Base-by-base conservation (phyloP, 176 grass and related monocot species). In the Sorghum bicolor region DNA sequence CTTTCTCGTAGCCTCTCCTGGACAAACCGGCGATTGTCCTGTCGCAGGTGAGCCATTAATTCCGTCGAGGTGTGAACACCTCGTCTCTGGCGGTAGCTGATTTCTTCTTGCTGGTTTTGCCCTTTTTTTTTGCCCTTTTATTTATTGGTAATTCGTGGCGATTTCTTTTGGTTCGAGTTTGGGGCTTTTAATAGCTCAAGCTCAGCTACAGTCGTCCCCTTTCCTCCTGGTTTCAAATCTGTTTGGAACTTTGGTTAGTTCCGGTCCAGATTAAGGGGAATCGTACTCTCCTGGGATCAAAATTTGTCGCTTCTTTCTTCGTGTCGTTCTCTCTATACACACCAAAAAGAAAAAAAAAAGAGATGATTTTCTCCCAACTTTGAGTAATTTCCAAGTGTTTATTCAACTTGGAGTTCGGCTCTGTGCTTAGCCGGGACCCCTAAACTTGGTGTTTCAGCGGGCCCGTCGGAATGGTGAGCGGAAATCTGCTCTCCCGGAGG, bases 401-500 rank as follows among this genome's bases (percentile, higher is more conserved):
- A 16, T 48, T 48, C 4, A 4, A 34, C 3, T 24, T 15, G 22
- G 15, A 25, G 28, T 2, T 69, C 67, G 5, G 2, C 16, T 55
- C 2, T 36, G 24, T 34, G 2, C 71, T 73, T 14, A 15, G 15
- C 19, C 31, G 4, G 62, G 24, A 47, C 9, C n/a, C n/a, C 16
- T 67, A 48, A 62, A 37, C 61, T 74, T 82, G 61, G 36, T 32
- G 10, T 84, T 87, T 75, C 5, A 19, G 66, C 24, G 45, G 70
- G 10, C 45, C 58, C 69, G 5, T 44, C 9, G 9, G 63, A 63
- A 97, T 97, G 94, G 87, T 91, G 73, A 91, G 75, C 34, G 89
- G 91, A 67, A 90, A 83, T 41, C 72, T 98, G 52, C 93, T 98
- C 62, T 74, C 74, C 64, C 85, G 82, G 82, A 86, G 69, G 88